Base-by-base conservation (phyloP, 495 filamentous ascomycete species). In the Podospora pseudoanserina region DNA sequence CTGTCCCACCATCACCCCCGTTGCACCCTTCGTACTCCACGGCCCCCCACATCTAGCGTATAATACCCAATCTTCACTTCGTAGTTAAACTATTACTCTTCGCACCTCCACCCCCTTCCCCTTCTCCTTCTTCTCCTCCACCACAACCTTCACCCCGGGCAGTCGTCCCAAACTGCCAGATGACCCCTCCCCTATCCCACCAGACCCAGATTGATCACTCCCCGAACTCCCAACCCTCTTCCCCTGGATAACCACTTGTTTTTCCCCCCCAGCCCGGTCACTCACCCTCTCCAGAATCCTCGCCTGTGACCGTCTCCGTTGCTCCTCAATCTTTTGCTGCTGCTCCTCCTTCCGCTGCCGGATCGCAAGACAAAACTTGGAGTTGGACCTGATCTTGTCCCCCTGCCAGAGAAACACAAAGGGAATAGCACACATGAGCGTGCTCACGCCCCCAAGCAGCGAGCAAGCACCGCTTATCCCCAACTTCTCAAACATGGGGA, bases 381-480 rank as follows among this genome's bases (percentile, higher is more conserved):
- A 76, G 9, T 71, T 66, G 27, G 71, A 70, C 23, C 80, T 72
- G 61, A 82, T 78, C 34, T 63, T 71, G 57, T 77, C 73, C 23
- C 80, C 80, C 68, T 81, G 76, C 78, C 77, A 79, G 23, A 82
- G 69, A 60, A 81, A 81, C 23, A 81, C 59, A 60, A 77, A 81
- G 7, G 79, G 80, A 54, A 82, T 73, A 11, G 63, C 65, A 61
- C 77, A 79, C 75, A 81, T 80, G 53, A 79, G 57, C 32, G 78
- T 64, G 65, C 74, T 77, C 18, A 81, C 63, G 0, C 78, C 80
- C 6, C 75, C 80, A 26, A 82, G 74, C 20, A 82, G 60, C 7
- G 77, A 76, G 54, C 77, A 79, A 16, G 77, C 79, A 0, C 79
- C 76, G 16, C 67, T 60, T n/a, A 81, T 76, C 4, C 78, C 79